phyloP scores from a whole-genome alignment of 2,329 filamentous ascomycete species.

The Emergomyces pasteurianus region DNA sequence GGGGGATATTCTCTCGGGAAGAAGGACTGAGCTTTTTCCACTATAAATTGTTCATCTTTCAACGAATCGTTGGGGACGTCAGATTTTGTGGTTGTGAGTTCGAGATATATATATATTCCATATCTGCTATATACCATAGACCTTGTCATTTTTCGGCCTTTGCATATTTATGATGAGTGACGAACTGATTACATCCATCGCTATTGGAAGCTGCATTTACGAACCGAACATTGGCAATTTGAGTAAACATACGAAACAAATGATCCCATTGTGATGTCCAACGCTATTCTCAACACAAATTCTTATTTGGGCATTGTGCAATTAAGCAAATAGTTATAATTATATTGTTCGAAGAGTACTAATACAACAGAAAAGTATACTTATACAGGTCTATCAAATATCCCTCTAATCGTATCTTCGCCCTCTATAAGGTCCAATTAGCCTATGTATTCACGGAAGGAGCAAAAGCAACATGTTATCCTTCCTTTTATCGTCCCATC shows the following conservation, averaged over 20 bases:
- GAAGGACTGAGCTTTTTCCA: slow-evolving; percentile 25
- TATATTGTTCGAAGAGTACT: background rate
- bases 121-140: background rate
- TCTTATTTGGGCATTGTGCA: background rate
- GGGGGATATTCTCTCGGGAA: slow-evolving; percentile 30
- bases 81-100: background rate
- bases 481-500: background rate
- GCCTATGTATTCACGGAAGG: background rate
- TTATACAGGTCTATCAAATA: background rate
- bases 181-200: background rate
- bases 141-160: background rate
- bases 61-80: background rate
- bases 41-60: background rate
- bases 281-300: background rate
- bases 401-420: background rate
- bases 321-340: background rate
- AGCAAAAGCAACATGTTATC: background rate
- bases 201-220: background rate
- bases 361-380: background rate
- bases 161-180: background rate
- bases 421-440: background rate
- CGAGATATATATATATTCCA: background rate
- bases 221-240: background rate
- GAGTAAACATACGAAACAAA: background rate
- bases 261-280: background rate